Percentiles rank a stretch among this genome's conserved stretches.
These are phyloP conservation scores for Acer saccharum DNA, from an alignment of 345 rosid species.

Conservation along the genomic window DNA sequence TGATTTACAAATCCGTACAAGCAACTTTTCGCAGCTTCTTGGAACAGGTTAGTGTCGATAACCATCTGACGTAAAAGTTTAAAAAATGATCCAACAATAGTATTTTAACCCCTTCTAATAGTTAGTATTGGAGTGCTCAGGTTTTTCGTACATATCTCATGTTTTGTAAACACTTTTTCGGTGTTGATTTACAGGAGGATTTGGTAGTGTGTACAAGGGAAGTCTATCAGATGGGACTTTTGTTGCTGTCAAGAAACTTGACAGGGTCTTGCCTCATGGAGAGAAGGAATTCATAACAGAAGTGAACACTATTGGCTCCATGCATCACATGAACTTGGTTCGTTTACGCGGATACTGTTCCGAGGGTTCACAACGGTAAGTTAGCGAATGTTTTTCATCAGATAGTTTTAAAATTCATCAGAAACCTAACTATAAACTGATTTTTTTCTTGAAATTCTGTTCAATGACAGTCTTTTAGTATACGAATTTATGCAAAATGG, in stretches of 20 bases:
- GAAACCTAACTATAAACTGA: background rate
- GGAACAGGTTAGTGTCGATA: slow-evolving; percentile 59
- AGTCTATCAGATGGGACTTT: slow-evolving; percentile 48
- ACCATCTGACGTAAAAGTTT: too few species aligned
- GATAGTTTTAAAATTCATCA: background rate
- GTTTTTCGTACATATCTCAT: too few species aligned
- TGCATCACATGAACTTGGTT: slow-evolving; percentile 84
- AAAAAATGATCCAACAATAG: too few species aligned
- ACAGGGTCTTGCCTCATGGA: slow-evolving; percentile 67
- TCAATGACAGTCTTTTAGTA: slow-evolving; percentile 61
- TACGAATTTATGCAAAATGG: slow-evolving; percentile 79
- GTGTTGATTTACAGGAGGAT: slow-evolving; percentile 55
- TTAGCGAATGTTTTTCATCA: background rate
- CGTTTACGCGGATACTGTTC: slow-evolving; percentile 78
- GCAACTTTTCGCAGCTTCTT: slow-evolving; percentile 68
- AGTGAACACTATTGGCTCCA: slow-evolving; percentile 83
- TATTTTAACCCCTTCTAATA: too few species aligned
- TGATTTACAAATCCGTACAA: slow-evolving; percentile 62
- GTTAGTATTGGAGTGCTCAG: too few species aligned
- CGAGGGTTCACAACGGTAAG: slow-evolving; percentile 70
- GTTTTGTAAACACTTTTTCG: too few species aligned
- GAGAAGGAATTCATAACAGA: slow-evolving; percentile 76
- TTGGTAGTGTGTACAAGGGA: slow-evolving; percentile 80
- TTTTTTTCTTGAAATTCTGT: background rate
- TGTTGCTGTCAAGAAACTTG: slow-evolving; percentile 76